phyloP scores from a whole-genome alignment of 495 filamentous ascomycete species.

The Neurospora sp. region DNA sequence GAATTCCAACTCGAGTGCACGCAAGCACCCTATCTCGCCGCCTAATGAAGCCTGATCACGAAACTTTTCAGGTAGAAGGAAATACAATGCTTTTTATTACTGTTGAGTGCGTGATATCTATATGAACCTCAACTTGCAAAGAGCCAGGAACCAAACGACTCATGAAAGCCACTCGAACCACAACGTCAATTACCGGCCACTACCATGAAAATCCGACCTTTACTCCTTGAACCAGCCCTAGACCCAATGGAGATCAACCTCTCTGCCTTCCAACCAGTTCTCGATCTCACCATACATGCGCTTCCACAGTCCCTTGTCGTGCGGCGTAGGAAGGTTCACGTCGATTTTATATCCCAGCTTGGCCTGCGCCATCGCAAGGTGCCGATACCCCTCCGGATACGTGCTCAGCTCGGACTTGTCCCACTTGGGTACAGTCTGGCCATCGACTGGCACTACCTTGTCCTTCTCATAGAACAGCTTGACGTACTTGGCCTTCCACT shows the following conservation, averaged over 20 bases:
- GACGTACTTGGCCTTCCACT: constrained; percentile 51
- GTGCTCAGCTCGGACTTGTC: constrained; percentile 35
- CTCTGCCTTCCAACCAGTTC: constrained; percentile 33
- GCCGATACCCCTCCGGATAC: constrained; percentile 49
- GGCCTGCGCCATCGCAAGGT: constrained; percentile 39
- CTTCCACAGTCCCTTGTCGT: constrained; percentile 18
- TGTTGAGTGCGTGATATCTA: neutral
- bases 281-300: constrained; percentile 37
- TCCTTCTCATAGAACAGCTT: constrained; percentile 63
- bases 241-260: constrained; percentile 22
- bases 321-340: constrained; percentile 27
- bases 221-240: neutral
- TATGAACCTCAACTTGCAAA: neutral
- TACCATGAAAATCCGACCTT: neutral
- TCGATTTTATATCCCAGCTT: constrained; percentile 36
- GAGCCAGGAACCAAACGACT: neutral
- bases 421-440: constrained; percentile 38
- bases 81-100: neutral
- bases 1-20: neutral
- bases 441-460: constrained; percentile 50
- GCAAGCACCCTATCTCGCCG: neutral
- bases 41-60: neutral
- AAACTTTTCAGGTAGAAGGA: neutral
- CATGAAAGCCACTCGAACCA: neutral
- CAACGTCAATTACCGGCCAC: neutral